A percentile compares a stretch with the other conserved stretches of the same genome.
phyloP scores from a whole-genome alignment of 2,329 filamentous ascomycete genomes.

The Lasiodiplodia hormozganensis region DNA sequence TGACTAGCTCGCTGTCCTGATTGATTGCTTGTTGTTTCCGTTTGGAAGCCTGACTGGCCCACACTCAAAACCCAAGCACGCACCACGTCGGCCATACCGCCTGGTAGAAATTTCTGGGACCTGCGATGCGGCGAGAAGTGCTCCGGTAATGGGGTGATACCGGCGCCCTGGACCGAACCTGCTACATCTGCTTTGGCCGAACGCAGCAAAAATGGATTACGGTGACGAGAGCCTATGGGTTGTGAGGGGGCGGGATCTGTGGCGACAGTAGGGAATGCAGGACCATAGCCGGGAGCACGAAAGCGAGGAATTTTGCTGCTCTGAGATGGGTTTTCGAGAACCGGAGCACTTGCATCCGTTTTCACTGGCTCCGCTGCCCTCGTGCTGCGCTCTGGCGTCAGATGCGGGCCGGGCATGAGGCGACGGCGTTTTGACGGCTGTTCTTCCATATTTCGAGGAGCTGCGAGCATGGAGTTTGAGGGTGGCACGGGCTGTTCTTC shows the following conservation, averaged over 20 bases:
- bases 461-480: background rate
- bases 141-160: slow-evolving; percentile 52
- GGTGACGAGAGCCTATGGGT: background rate
- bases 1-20: background rate
- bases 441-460: background rate
- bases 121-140: slow-evolving; percentile 62
- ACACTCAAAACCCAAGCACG: slow-evolving; percentile 59
- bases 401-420: background rate
- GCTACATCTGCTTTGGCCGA: background rate
- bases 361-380: background rate
- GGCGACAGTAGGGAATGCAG: background rate
- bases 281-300: background rate
- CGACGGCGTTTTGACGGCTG: slow-evolving; percentile 5
- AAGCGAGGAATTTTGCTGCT: slow-evolving; percentile 5
- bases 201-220: slow-evolving; percentile 25
- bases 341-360: background rate
- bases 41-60: slow-evolving; percentile 30
- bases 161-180: background rate
- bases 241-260: background rate
- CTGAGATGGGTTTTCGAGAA: background rate
- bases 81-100: slow-evolving; percentile 58
- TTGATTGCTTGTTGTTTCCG: background rate
- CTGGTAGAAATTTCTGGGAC: slow-evolving; percentile 56
- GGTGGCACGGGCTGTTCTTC: background rate
- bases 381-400: background rate